Base-by-base conservation (phyloP, 768 basidiomycete genomes). In the Tulasnella sp. region DNA sequence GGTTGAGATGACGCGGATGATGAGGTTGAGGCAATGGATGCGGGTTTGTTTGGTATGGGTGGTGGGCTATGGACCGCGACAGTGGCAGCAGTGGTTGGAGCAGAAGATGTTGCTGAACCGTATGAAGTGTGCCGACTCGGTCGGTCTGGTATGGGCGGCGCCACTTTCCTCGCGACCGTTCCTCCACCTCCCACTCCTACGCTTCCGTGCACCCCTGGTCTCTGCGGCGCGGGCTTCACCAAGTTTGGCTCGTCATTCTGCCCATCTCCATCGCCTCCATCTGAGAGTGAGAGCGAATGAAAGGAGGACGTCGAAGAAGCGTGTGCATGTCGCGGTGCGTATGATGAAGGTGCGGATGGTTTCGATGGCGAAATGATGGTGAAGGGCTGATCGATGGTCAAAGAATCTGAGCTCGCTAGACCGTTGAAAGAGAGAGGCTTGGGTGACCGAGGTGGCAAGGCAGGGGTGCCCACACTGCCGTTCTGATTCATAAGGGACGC, bases 271-370 rank as follows among this genome's bases (percentile, higher is more conserved):
- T 64, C 69, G 41, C 69, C 34, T 38, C 34, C 72, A 71, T 73
- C 68, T 62, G 86, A 88, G 17, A 89, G 76, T 1, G 87, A 89
- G 24, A 89, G 84, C 2, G 87, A 87, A 65, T 87, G 85, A 62
- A 90, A 87, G 27, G 87, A 89, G 2, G 87, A 88, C 41, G 87
- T 78, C 49, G 87, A 89, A 1, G 85, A 85, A 2, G 77, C 78
- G 3, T 79, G 77, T 3, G 73, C 77, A 67, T 88, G 85, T 43
- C 75, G 73, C 17, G 69, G 68, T 63, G 68, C 34, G 15, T 38
- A 38, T 7, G 34, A n/a, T n/a, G n/a, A n/a, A n/a, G n/a, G n/a
- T n/a, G n/a, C n/a, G n/a, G n/a, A 69, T 30, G 68, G 63, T 53
- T 71, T 72, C 60, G 69, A 70, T 60, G 70, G 73, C 31, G 60